Evolutionary conservation across 1,284 basidiomycete genomes (phyloP).

Genomic region (Sporisorium scitamineum): DNA sequence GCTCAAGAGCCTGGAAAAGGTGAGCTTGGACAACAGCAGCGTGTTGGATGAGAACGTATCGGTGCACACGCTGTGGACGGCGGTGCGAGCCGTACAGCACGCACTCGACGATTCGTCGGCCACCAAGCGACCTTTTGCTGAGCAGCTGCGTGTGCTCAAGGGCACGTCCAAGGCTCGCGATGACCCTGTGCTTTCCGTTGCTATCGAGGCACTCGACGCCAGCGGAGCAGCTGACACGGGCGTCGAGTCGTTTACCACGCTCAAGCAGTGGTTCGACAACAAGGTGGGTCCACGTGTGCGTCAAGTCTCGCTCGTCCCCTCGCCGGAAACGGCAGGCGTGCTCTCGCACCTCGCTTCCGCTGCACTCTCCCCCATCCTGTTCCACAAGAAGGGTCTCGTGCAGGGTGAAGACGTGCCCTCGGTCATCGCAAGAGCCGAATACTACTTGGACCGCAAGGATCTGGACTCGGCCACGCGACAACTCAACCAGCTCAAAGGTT

Average conservation of each 20-base stretch:
- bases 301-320: slow-evolving; percentile 82
- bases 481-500: slow-evolving; percentile 84
- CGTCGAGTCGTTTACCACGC: slow-evolving; percentile 87
- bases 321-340: slow-evolving; percentile 84
- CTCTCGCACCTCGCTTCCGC: slow-evolving; percentile 87
- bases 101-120: slow-evolving; percentile 74
- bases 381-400: slow-evolving; percentile 78
- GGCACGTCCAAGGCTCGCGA: slow-evolving; percentile 73
- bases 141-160: slow-evolving; percentile 85
- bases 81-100: slow-evolving; percentile 69
- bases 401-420: slow-evolving; percentile 86
- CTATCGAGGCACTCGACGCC: slow-evolving; percentile 72
- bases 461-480: slow-evolving; percentile 90
- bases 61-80: slow-evolving; percentile 77
- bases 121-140: slow-evolving; percentile 82
- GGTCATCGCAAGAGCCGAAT: slow-evolving; percentile 88
- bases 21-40: slow-evolving; percentile 88
- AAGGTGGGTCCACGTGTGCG: slow-evolving; percentile 87
- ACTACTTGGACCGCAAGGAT: slow-evolving; percentile 89
- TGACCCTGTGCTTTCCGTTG: slow-evolving; percentile 71
- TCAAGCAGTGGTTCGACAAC: slow-evolving; percentile 88
- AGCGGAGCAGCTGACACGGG: slow-evolving; percentile 82
- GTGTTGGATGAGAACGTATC: slow-evolving; percentile 90
- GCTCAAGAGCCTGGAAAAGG: slow-evolving; percentile 88
- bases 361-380: slow-evolving; percentile 80